Conservation (phyloP, 2,329 filamentous ascomycete species). For the Boeremia exigua region DNA sequence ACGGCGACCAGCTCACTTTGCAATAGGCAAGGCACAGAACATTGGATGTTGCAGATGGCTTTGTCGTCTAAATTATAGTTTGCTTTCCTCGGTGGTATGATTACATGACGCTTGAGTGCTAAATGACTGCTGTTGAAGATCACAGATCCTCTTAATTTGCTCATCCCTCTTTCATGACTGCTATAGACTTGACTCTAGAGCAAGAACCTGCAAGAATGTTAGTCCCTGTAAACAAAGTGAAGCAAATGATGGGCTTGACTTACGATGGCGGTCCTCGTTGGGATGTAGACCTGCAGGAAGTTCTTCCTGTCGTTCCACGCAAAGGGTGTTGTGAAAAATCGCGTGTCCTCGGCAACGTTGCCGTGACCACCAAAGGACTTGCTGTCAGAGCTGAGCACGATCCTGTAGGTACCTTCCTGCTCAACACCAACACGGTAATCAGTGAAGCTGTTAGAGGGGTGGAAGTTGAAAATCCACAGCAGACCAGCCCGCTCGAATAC, state of each 20-base stretch:
- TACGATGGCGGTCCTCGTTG: constrained; percentile 82
- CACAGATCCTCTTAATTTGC: not conserved
- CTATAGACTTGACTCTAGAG: constrained; percentile 39
- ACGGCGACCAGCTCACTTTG: too few species aligned
- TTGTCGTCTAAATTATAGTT: too few species aligned
- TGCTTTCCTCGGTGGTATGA: too few species aligned
- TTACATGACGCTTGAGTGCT: not conserved
- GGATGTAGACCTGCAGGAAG: constrained; percentile 91
- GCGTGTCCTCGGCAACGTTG: constrained; percentile 77
- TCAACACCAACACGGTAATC: constrained; percentile 95
- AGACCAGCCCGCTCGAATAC: constrained; percentile 92
- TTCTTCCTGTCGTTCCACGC: constrained; percentile 90
- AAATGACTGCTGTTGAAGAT: constrained; percentile 5
- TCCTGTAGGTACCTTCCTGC: constrained; percentile 79
- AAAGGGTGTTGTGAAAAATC: constrained; percentile 91
- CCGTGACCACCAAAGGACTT: constrained; percentile 79
- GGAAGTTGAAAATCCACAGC: constrained; percentile 96
- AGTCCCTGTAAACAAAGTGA: not conserved
- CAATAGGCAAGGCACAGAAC: too few species aligned
- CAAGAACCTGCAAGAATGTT: constrained; percentile 30
- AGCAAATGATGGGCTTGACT: constrained; percentile 38
- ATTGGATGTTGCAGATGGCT: too few species aligned
- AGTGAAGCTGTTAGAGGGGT: constrained; percentile 80
- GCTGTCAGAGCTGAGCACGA: constrained; percentile 83
- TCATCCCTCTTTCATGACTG: not conserved